Conservation (phyloP, 78 protist species). For the Trichosphaerium sp. region DNA sequence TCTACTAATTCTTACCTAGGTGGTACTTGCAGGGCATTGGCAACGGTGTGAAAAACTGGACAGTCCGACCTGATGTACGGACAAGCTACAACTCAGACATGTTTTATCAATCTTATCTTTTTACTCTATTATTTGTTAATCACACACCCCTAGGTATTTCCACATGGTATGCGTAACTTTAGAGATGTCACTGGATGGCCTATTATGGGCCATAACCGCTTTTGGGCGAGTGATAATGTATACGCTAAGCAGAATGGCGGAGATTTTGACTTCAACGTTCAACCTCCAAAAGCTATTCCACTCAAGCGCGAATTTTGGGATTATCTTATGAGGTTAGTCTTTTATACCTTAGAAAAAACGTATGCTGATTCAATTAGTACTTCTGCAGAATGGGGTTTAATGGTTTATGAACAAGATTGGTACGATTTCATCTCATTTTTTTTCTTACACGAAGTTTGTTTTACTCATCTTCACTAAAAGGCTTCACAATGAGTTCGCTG, state of each 20-base stretch:
- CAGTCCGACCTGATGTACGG: not conserved
- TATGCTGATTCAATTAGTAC: too few relatives aligned
- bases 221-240: constrained; percentile 13
- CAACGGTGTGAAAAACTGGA: constrained; percentile 2
- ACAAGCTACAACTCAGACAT: not conserved
- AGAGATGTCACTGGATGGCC: constrained; percentile 11
- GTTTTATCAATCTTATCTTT: not conserved
- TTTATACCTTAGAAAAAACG: too few relatives aligned
- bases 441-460: too few relatives aligned
- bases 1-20: not conserved
- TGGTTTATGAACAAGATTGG: constrained; percentile 58
- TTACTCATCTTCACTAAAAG: too few relatives aligned
- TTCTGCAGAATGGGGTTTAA: constrained; percentile 16
- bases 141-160: constrained; percentile 23
- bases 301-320: constrained; percentile 29
- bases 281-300: constrained; percentile 6
- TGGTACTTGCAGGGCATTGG: not conserved
- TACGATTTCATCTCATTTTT: too few relatives aligned
- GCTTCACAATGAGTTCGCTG: constrained; percentile 11
- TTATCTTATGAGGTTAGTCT: constrained; percentile 1
- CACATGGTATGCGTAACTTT: constrained; percentile 6
- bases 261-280: not conserved
- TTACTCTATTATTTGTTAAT: not conserved
- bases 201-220: constrained; percentile 43
- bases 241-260: constrained; percentile 43